Percentiles rank a stretch among this genome's conserved stretches.
Evolutionary conservation across 139 green algal species (phyloP).

Genomic region (Coccomyxa sp.): DNA sequence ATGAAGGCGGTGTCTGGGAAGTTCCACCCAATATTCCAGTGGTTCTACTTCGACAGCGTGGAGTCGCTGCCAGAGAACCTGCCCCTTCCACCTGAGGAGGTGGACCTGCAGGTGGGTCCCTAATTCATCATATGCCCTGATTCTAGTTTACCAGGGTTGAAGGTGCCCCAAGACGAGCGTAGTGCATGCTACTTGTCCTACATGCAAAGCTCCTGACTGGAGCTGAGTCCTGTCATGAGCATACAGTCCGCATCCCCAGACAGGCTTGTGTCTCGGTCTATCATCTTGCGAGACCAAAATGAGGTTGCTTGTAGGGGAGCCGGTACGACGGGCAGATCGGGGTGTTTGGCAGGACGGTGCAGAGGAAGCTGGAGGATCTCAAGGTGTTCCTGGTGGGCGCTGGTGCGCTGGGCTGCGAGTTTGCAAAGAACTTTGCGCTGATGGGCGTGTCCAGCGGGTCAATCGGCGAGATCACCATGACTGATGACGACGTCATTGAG

Average conservation of each 20-base stretch:
- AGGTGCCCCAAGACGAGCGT: too few relatives aligned
- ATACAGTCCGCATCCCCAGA: too few relatives aligned
- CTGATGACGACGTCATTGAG: conserved; percentile 98
- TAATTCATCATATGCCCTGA: too few relatives aligned
- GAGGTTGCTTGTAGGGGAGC: conserved; percentile 35
- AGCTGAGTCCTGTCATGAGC: too few relatives aligned
- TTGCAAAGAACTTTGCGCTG: conserved; percentile 97
- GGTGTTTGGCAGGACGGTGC: conserved; percentile 79
- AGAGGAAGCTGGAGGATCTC: conserved; percentile 62
- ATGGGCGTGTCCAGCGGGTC: conserved; percentile 78
- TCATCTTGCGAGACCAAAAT: too few relatives aligned
- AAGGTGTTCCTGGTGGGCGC: conserved; percentile 95
- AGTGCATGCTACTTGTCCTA: too few relatives aligned
- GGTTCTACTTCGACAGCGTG: conserved; percentile 86
- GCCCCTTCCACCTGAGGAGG: conserved; percentile 29
- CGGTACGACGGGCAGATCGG: conserved; percentile 86
- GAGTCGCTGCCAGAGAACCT: conserved; percentile 68
- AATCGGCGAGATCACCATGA: conserved; percentile 73
- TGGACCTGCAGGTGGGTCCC: conserved; percentile 22
- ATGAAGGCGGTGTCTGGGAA: conserved; percentile 95
- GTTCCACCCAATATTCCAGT: conserved; percentile 95
- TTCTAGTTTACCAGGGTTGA: too few relatives aligned
- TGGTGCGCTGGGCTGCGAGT: conserved; percentile 96
- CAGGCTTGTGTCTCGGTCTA: too few relatives aligned
- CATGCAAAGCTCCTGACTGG: too few relatives aligned